A percentile compares a stretch with the other conserved stretches of the same genome.
Conservation (phyloP, 2,329 filamentous ascomycete genomes). For the Hymenoscyphus occultus region DNA sequence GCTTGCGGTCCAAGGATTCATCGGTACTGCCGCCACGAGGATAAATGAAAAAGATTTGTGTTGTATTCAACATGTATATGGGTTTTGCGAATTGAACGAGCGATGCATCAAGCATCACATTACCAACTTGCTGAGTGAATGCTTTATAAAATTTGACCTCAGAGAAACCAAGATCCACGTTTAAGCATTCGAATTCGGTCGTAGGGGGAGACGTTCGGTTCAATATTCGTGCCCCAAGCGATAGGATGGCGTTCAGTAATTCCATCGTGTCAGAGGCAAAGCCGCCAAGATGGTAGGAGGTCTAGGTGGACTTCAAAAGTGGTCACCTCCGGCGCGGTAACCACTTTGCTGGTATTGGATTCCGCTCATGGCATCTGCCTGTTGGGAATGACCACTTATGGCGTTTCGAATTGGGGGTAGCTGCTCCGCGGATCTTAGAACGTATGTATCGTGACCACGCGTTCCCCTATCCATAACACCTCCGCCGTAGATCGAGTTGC, state of each 20-base stretch:
- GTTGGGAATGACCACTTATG: constrained; percentile 35
- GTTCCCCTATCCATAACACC: constrained; percentile 16
- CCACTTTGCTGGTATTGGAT: constrained; percentile 51
- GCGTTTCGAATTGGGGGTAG: constrained; percentile 57
- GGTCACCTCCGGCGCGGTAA: constrained; percentile 21
- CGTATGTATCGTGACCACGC: constrained; percentile 41
- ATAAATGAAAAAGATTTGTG: constrained; percentile 3
- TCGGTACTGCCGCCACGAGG: neutral
- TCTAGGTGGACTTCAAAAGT: constrained; percentile 11
- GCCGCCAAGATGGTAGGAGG: neutral
- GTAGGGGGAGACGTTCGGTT: neutral
- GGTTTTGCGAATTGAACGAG: neutral
- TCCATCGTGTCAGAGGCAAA: neutral
- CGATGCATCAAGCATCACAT: constrained; percentile 5
- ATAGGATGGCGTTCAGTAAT: neutral
- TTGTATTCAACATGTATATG: neutral
- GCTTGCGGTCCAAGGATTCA: constrained; percentile 9
- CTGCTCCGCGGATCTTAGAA: constrained; percentile 25
- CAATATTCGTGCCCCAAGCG: constrained; percentile 3
- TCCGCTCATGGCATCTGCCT: constrained; percentile 62
- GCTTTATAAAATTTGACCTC: neutral
- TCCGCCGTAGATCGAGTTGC: constrained; percentile 8
- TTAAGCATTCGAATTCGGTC: neutral
- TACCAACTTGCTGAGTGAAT: neutral
- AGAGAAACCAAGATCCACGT: neutral